These are phyloP conservation scores for Fusarium sp. DNA, from an alignment of 2,329 filamentous ascomycete genomes.

Conservation along the genomic window DNA sequence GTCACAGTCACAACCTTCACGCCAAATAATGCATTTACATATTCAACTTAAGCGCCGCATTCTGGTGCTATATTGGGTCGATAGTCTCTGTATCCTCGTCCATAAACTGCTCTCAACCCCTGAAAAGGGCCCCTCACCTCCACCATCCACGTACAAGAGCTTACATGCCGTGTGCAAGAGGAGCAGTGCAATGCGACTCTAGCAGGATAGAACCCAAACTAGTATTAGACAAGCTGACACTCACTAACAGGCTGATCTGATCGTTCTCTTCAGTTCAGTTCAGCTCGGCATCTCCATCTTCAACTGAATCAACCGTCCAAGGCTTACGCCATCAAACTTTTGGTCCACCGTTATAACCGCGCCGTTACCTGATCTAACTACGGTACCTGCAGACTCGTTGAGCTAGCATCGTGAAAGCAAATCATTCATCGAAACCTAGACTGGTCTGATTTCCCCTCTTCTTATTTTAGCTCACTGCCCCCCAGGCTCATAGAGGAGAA, in stretches of 20 bases:
- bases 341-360: slow-evolving; percentile 18
- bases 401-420: slow-evolving; percentile 11
- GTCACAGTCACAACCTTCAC: background rate
- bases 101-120: slow-evolving; percentile 1
- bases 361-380: slow-evolving; percentile 21
- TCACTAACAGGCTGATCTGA: background rate
- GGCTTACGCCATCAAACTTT: slow-evolving; percentile 13
- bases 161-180: slow-evolving; percentile 14
- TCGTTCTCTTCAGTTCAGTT: background rate
- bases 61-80: slow-evolving; percentile 17
- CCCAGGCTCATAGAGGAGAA: background rate
- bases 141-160: background rate
- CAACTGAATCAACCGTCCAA: slow-evolving; percentile 11
- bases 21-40: slow-evolving; percentile 4
- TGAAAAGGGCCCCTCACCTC: slow-evolving; percentile 12
- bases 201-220: background rate
- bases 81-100: slow-evolving; percentile 14
- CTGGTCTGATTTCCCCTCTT: slow-evolving; percentile 9
- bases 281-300: slow-evolving; percentile 3
- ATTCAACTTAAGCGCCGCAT: slow-evolving; percentile 13
- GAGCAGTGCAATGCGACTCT: slow-evolving; percentile 16
- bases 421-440: slow-evolving; percentile 12
- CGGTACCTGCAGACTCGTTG: background rate
- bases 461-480: slow-evolving; percentile 11
- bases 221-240: background rate